Evolutionary conservation across 495 filamentous ascomycete species (phyloP), one percentile per base, ranked within the genome.

Genomic region (Neurospora sp.): DNA sequence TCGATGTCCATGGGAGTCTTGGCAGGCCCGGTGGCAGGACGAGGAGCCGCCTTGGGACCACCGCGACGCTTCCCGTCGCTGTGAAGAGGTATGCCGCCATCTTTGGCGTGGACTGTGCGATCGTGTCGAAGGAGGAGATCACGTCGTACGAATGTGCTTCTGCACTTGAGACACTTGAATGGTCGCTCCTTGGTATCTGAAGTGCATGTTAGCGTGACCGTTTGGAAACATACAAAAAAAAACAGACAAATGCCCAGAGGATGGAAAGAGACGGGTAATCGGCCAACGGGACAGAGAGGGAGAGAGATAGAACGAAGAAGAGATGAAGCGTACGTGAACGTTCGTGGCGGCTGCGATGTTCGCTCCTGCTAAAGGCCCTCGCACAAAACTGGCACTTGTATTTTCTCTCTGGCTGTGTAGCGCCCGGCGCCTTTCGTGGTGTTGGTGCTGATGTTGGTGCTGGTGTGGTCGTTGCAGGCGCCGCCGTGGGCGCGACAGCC

Each of bases 311-410:
- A 71, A 73, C 70, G 72, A 70, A 71, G 71, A 61, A 61, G 48
- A 71, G 68, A 70, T 35, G 70, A 72, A 96, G 12, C 96, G 88
- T 94, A 99, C 96, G 96, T 77, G 94, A 97, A 83, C 96, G 88
- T 82, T 99, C 96, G 84, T 99, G 96, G 85, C 96, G 87, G 83
- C 94, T 97, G 75, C 96, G 90, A 83, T 99, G 96, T 82, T 99
- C 96, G 80, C 94, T 97, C 80, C 96, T 88, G 85, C 93, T 97
- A 81, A 99, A 99, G 71, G 96, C 96, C 80, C 96, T 89, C 82
- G 92, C 93, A 86, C 96, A 99, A 83, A 97, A 99, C 87, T 97
- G 93, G 85, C 96, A 99, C 83, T 98, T 97, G 89, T 99, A 99
- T 83, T 97, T 98, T 86, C 94, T 93, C 85, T 98, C 94, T 59